Evolutionary conservation across 768 basidiomycete species (phyloP).

Genomic region (Collybiopsis luxurians): DNA sequence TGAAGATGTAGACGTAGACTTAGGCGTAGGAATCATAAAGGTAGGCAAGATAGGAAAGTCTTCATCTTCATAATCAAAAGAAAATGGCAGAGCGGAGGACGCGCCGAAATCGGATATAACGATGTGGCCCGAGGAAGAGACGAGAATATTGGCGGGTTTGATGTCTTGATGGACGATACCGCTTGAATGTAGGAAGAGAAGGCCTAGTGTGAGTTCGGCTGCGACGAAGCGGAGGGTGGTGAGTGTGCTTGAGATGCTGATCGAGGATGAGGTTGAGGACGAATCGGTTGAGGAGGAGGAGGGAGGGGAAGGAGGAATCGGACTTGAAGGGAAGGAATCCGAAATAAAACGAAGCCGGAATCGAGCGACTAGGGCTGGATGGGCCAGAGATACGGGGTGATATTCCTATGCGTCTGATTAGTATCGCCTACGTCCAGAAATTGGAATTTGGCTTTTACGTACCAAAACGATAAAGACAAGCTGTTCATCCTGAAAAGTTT

Average conservation of each 20-base stretch:
- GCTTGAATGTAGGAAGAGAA: conserved; percentile 46
- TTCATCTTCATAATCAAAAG: conserved; percentile 4
- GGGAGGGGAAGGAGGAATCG: not conserved
- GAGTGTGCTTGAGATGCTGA: not conserved
- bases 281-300: not conserved
- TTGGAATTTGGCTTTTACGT: no score
- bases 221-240: conserved; percentile 25
- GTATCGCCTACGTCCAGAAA: no score
- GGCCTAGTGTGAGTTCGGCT: conserved; percentile 30
- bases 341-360: conserved; percentile 15
- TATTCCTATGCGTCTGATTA: conserved; percentile 30
- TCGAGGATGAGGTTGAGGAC: not conserved
- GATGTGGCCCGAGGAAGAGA: conserved; percentile 42
- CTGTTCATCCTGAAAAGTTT: conserved; percentile 19
- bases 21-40: not conserved
- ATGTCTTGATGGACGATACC: conserved; percentile 71
- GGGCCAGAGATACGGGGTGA: conserved; percentile 26
- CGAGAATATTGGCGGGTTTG: conserved; percentile 64
- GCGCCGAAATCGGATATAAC: conserved; percentile 68
- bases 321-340: conserved; percentile 7
- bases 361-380: conserved; percentile 24
- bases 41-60: conserved; percentile 1
- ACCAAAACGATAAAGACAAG: conserved; percentile 25
- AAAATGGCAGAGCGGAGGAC: conserved; percentile 26
- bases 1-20: no score